A percentile compares a stretch with the other conserved stretches of the same genome.
phyloP scores from a whole-genome alignment of 306 rosid species.

The Carpinus fangiana region DNA sequence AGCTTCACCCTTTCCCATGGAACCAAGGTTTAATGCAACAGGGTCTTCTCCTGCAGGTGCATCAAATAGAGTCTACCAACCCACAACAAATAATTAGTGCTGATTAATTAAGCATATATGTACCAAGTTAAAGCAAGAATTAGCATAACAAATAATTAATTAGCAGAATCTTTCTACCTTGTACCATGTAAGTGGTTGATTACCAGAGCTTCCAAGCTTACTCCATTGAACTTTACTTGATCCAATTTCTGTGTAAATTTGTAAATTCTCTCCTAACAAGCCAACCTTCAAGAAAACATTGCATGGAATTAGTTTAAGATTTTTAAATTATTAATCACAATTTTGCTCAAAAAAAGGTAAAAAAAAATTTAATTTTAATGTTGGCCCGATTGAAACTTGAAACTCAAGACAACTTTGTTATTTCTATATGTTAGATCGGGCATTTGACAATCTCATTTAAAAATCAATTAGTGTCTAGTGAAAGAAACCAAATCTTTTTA shows the following conservation, averaged over 20 bases:
- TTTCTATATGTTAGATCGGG: no score
- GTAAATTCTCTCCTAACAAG: slow-evolving; percentile 40
- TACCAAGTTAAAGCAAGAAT: background rate
- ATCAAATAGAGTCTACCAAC: slow-evolving; percentile 42
- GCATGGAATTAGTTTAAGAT: background rate
- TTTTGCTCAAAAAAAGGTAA: no score
- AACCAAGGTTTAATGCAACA: slow-evolving; percentile 46
- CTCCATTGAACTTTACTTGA: slow-evolving; percentile 37
- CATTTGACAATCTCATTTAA: no score
- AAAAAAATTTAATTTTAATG: no score
- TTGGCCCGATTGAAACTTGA: no score
- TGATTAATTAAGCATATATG: background rate
- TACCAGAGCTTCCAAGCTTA: slow-evolving; percentile 21
- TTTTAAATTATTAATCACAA: background rate
- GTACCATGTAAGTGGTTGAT: slow-evolving; percentile 57
- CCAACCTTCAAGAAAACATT: slow-evolving; percentile 40
- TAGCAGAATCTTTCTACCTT: slow-evolving; percentile 31
- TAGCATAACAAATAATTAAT: background rate
- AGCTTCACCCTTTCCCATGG: slow-evolving; percentile 65
- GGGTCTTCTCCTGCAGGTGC: slow-evolving; percentile 47
- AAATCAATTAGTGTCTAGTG: no score
- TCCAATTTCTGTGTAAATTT: slow-evolving; percentile 30
- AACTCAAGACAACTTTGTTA: no score
- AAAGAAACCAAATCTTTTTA: no score
- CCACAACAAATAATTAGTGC: background rate